Evolutionary conservation across 2,329 filamentous ascomycete genomes (phyloP).

Genomic region (Sarocladium strictum): DNA sequence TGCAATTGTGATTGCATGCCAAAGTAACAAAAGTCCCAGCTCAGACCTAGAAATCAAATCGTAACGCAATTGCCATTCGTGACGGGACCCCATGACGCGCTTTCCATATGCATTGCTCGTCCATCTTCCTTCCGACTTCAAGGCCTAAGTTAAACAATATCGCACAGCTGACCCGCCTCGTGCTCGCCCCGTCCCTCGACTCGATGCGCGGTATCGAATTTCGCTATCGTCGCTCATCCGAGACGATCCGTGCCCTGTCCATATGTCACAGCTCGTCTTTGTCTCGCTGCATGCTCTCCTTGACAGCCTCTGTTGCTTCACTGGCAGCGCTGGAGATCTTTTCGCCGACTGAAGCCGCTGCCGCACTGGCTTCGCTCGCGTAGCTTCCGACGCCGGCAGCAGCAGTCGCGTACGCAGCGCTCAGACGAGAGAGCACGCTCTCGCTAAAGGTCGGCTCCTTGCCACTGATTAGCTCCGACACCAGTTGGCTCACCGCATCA

Average conservation of each 20-base stretch:
- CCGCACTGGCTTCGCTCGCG: conserved; percentile 27
- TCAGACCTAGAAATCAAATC: not conserved
- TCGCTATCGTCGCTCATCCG: conserved; percentile 10
- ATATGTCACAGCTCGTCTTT: conserved; percentile 35
- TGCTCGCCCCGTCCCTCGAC: not conserved
- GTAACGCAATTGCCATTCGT: not conserved
- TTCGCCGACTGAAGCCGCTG: conserved; percentile 27
- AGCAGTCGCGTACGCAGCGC: conserved; percentile 65
- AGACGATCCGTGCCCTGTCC: not conserved
- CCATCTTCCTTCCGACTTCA: not conserved
- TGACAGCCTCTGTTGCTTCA: conserved; percentile 36
- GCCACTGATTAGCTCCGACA: conserved; percentile 70
- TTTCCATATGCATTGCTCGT: not conserved
- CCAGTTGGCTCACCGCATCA: conserved; percentile 60
- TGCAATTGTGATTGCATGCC: not conserved
- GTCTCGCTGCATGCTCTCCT: conserved; percentile 28
- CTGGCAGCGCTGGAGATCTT: conserved; percentile 31
- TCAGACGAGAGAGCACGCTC: conserved; percentile 67
- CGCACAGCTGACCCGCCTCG: no score
- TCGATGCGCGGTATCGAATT: conserved; percentile 13
- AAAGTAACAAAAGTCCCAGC: not conserved
- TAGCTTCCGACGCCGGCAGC: conserved; percentile 46
- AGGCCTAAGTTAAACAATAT: no score
- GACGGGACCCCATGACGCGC: not conserved
- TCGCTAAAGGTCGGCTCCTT: conserved; percentile 79